A percentile compares a stretch with the other conserved stretches of the same genome.
Conservation (phyloP, 768 basidiomycete species). For the Auricularia sp. region DNA sequence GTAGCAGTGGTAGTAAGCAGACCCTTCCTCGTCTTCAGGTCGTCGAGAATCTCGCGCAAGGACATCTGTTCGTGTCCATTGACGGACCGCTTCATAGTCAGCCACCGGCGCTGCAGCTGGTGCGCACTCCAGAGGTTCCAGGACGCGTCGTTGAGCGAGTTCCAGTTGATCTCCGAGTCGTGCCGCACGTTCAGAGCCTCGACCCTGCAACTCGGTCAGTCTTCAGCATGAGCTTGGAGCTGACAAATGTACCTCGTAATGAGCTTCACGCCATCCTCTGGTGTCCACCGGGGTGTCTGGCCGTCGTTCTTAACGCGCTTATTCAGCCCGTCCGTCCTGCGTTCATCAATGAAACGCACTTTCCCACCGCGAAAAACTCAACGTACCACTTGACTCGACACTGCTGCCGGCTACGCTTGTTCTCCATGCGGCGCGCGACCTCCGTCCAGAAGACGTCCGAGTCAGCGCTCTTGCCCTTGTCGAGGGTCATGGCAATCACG, state of each 20-base stretch:
- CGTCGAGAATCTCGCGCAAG: conserved; percentile 66
- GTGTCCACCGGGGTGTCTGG: conserved; percentile 59
- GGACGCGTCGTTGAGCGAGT: conserved; percentile 54
- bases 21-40: conserved; percentile 60
- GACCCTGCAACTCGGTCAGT: conserved; percentile 34
- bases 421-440: conserved; percentile 69
- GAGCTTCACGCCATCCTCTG: conserved; percentile 67
- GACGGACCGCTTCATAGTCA: conserved; percentile 65
- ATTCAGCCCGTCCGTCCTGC: conserved; percentile 67
- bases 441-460: conserved; percentile 71
- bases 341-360: not conserved
- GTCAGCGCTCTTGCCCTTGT: conserved; percentile 47
- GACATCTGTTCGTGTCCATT: conserved; percentile 69
- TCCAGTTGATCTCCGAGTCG: conserved; percentile 83
- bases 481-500: conserved; percentile 63
- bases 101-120: conserved; percentile 67
- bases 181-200: conserved; percentile 64
- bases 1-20: not conserved
- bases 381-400: conserved; percentile 78
- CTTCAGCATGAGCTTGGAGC: conserved; percentile 1
- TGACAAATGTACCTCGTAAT: conserved; percentile 57
- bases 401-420: conserved; percentile 66
- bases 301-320: conserved; percentile 66
- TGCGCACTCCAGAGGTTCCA: conserved; percentile 86
- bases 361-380: not conserved